Evolutionary conservation across 495 filamentous ascomycete species (phyloP), one percentile per base, ranked within the genome.

Genomic region (Recurvomyces mirabilis): DNA sequence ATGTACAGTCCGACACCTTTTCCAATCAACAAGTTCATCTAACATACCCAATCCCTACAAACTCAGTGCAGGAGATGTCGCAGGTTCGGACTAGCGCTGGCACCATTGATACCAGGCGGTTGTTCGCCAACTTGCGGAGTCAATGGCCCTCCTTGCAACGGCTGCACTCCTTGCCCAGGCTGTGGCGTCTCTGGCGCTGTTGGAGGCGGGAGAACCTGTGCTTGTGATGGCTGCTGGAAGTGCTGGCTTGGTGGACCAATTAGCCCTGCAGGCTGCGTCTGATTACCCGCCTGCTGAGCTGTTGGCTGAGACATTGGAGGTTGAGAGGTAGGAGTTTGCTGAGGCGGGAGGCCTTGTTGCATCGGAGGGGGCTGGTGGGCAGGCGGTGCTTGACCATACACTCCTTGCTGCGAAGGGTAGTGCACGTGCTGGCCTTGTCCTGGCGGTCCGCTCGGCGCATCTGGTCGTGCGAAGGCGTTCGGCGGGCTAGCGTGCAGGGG

Each of bases 1-100:
- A n/a, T n/a, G n/a, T n/a, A n/a, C n/a, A n/a, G n/a, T n/a, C n/a
- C n/a, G n/a, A n/a, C n/a, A n/a, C n/a, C n/a, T n/a, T n/a, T n/a
- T n/a, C n/a, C n/a, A n/a, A n/a, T n/a, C n/a, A n/a, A n/a, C n/a
- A n/a, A n/a, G n/a, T n/a, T n/a, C 26, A 29, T 29, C 26, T 29
- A 29, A 7, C 26, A 29, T 29, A 29, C n/a, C 26, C n/a, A 7
- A 29, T 29, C 26, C 26, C 26, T n/a, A 29, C n/a, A 7, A 7
- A n/a, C 26, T n/a, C 26, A 55, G 24, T 38, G 40, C 30, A 57
- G 33, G 13, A 57, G 26, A 46, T 57, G 54, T 34, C 43, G 43
- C 51, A 57, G 31, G 49, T 37, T 54, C 30, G 54, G 54, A 46
- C 54, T 57, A 38, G 54, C 54, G 24, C 54, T 57, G 18, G 54